A percentile compares a stretch with the other conserved stretches of the same genome.
Conservation (phyloP, 2,329 filamentous ascomycete species). For the Ophiocordyceps sinensis region DNA sequence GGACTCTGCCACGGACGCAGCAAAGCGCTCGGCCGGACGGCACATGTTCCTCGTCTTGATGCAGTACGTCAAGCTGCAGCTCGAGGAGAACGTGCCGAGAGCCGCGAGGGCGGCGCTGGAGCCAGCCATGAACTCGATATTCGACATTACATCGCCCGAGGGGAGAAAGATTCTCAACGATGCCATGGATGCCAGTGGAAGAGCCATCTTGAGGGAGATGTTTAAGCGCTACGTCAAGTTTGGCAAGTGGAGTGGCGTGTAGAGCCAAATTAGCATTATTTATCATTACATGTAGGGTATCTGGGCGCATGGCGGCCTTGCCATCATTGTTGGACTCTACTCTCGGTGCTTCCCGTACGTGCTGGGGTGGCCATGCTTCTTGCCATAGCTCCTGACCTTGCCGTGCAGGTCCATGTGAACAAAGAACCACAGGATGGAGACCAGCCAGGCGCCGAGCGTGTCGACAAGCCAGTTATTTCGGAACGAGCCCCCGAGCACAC, state of each 20-base stretch:
- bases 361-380: slow-evolving; percentile 43
- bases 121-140: slow-evolving; percentile 41
- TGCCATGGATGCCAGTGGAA: slow-evolving; percentile 41
- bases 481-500: slow-evolving; percentile 36
- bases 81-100: slow-evolving; percentile 36
- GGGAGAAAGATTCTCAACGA: slow-evolving; percentile 43
- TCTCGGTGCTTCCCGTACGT: slow-evolving; percentile 24
- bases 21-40: slow-evolving; percentile 45
- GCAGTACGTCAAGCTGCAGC: slow-evolving; percentile 45
- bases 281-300: slow-evolving; percentile 1
- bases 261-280: slow-evolving; percentile 7
- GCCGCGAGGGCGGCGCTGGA: slow-evolving; percentile 40
- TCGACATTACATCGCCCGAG: slow-evolving; percentile 42
- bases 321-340: not conserved
- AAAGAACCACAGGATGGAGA: slow-evolving; percentile 42
- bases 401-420: slow-evolving; percentile 39
- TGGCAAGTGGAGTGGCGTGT: slow-evolving; percentile 49
- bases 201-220: slow-evolving; percentile 43
- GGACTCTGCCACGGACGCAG: slow-evolving; percentile 45
- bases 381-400: slow-evolving; percentile 41
- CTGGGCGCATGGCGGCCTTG: slow-evolving; percentile 1
- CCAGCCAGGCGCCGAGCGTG: slow-evolving; percentile 38
- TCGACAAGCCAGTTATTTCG: slow-evolving; percentile 48
- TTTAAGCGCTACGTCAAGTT: slow-evolving; percentile 46
- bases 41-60: slow-evolving; percentile 48